phyloP scores from a whole-genome alignment of 768 basidiomycete genomes.

The Mycena sanguinolenta region DNA sequence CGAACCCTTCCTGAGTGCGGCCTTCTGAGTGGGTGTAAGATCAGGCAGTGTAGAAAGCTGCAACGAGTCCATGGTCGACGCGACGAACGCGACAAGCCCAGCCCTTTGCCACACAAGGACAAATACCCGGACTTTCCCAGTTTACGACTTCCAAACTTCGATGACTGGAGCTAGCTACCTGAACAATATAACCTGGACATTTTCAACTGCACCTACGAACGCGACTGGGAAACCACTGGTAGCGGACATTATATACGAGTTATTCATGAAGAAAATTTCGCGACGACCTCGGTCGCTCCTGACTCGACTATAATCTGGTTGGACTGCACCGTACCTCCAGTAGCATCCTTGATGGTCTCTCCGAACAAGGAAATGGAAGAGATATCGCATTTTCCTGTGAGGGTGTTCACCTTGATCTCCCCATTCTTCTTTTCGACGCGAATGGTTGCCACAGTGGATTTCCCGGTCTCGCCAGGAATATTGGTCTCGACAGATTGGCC shows the following conservation, averaged over 20 bases:
- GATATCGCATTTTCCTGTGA: constrained; percentile 37
- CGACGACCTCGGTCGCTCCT: constrained; percentile 1
- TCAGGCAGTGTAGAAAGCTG: constrained; percentile 31
- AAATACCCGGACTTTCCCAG: too few relatives aligned
- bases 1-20: constrained; percentile 54
- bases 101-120: neutral
- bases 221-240: too few relatives aligned
- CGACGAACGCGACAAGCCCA: neutral
- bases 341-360: constrained; percentile 15
- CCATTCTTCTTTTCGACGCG: constrained; percentile 49
- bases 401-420: constrained; percentile 47
- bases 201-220: too few relatives aligned
- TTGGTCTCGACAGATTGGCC: constrained; percentile 53
- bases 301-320: constrained; percentile 7
- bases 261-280: neutral
- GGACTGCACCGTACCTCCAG: constrained; percentile 10
- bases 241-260: constrained; percentile 15
- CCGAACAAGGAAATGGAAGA: constrained; percentile 25
- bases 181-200: too few relatives aligned
- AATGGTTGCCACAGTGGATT: constrained; percentile 56
- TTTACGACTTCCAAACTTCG: too few relatives aligned
- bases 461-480: constrained; percentile 60
- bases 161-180: too few relatives aligned
- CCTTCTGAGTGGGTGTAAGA: constrained; percentile 49
- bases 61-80: constrained; percentile 21